These are phyloP conservation scores for Coemansia sp. DNA, from an alignment of 192 early-diverging fungal species.

Conservation along the genomic window DNA sequence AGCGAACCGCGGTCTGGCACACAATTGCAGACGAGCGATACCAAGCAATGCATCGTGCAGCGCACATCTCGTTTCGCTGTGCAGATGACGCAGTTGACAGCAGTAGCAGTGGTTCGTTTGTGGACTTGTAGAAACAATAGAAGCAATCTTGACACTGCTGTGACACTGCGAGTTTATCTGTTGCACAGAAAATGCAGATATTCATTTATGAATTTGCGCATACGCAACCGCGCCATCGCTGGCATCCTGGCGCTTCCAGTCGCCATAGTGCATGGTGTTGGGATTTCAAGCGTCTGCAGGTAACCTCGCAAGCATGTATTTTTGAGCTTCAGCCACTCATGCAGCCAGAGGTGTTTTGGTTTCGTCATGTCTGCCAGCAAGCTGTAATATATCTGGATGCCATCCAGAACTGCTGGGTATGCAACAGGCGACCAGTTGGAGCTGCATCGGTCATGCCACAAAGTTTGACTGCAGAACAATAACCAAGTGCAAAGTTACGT, in stretches of 20 bases:
- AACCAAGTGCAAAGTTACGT: neutral
- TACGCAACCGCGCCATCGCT: slow-evolving; percentile 14
- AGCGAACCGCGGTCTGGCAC: neutral
- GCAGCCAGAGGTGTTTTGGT: slow-evolving; percentile 2
- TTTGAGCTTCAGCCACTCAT: slow-evolving; percentile 14
- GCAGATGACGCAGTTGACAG: neutral
- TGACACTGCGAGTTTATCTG: neutral
- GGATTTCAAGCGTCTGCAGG: slow-evolving; percentile 4
- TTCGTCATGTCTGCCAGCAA: slow-evolving; percentile 2
- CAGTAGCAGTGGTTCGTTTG: neutral
- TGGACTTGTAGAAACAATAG: slow-evolving; percentile 3
- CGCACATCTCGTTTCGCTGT: neutral
- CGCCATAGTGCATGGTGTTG: neutral
- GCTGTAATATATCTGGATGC: neutral
- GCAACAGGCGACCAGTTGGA: slow-evolving; percentile 3
- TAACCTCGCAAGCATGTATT: neutral
- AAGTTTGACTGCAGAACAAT: neutral
- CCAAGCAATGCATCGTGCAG: neutral
- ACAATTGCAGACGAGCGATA: neutral
- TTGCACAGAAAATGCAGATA: neutral
- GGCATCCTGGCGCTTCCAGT: slow-evolving; percentile 1
- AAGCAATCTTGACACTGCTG: neutral
- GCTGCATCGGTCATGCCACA: neutral
- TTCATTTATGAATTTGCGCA: neutral
- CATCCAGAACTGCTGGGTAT: neutral